Evolutionary conservation across 805 yeast species (phyloP).

Genomic region (Ascoidea tarda): DNA sequence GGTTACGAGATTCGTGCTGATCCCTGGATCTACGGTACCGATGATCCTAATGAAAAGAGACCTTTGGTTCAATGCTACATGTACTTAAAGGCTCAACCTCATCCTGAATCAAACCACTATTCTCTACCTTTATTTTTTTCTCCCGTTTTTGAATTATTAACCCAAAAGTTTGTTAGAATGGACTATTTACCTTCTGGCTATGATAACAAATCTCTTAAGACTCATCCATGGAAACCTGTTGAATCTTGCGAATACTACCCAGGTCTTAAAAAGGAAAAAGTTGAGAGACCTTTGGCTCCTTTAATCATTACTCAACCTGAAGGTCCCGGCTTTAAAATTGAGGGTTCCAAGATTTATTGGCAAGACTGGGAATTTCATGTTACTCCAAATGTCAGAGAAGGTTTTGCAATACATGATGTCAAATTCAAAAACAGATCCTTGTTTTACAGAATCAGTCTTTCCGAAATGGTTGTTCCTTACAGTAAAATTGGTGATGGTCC

Average conservation of each 20-base stretch:
- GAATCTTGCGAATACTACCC: conserved; percentile 62
- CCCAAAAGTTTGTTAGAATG: conserved; percentile 50
- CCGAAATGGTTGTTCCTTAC: conserved; percentile 83
- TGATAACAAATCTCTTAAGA: conserved; percentile 41
- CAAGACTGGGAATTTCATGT: conserved; percentile 77
- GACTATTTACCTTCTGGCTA: conserved; percentile 62
- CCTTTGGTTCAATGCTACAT: conserved; percentile 61
- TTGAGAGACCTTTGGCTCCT: conserved; percentile 49
- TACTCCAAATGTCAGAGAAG: conserved; percentile 61
- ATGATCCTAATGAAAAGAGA: conserved; percentile 39
- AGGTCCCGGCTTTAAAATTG: conserved; percentile 55
- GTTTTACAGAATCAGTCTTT: conserved; percentile 56
- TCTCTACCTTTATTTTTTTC: conserved; percentile 61
- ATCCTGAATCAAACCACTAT: conserved; percentile 63
- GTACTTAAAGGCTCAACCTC: conserved; percentile 49
- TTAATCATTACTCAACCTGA: conserved; percentile 62
- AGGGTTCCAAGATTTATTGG: conserved; percentile 55
- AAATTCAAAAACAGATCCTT: conserved; percentile 64
- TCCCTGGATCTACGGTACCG: conserved; percentile 84
- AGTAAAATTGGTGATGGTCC: conserved; percentile 71
- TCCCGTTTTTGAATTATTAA: conserved; percentile 53
- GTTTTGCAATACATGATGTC: conserved; percentile 60
- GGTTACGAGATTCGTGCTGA: conserved; percentile 42
- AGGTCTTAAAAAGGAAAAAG: conserved; percentile 40
- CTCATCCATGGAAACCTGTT: conserved; percentile 47